These are phyloP conservation scores for Fusarium newnesense DNA, from an alignment of 2,329 filamentous ascomycete genomes.

Conservation along the genomic window DNA sequence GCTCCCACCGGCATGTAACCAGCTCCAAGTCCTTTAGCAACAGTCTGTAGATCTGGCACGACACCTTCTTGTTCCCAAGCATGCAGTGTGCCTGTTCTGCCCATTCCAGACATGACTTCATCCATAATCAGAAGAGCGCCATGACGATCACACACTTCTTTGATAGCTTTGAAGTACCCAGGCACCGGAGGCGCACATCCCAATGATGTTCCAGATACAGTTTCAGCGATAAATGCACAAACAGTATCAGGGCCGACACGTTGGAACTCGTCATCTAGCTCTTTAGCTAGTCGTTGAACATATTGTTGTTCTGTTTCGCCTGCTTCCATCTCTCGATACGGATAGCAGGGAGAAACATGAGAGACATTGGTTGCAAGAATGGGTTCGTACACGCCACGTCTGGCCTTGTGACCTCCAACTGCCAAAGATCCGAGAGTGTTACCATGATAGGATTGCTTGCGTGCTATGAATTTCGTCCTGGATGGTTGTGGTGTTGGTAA, in stretches of 20 bases:
- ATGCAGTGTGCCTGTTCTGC: slow-evolving; percentile 69
- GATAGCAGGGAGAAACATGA: slow-evolving; percentile 44
- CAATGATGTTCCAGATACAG: slow-evolving; percentile 33
- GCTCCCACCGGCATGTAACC: slow-evolving; percentile 34
- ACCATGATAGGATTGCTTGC: slow-evolving; percentile 33
- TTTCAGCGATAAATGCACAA: slow-evolving; percentile 38
- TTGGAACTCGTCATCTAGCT: slow-evolving; percentile 32
- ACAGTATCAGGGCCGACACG: slow-evolving; percentile 27
- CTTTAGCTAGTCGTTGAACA: slow-evolving; percentile 18
- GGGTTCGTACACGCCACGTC: slow-evolving; percentile 43
- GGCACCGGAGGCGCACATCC: slow-evolving; percentile 26
- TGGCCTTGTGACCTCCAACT: slow-evolving; percentile 18
- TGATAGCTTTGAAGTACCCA: slow-evolving; percentile 65
- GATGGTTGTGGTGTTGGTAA: slow-evolving; percentile 18
- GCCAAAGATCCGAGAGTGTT: slow-evolving; percentile 31
- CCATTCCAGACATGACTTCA: slow-evolving; percentile 76
- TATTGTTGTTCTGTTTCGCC: slow-evolving; percentile 43
- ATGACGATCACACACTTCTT: slow-evolving; percentile 63
- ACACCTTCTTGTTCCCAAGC: slow-evolving; percentile 69
- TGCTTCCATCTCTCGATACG: slow-evolving; percentile 36
- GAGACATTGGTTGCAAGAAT: slow-evolving; percentile 41
- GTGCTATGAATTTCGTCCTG: slow-evolving; percentile 30
- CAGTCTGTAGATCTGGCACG: slow-evolving; percentile 70
- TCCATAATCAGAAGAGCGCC: slow-evolving; percentile 66
- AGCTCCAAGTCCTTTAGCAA: slow-evolving; percentile 71